A percentile compares a stretch with the other conserved stretches of the same genome.
phyloP scores from a whole-genome alignment of 2,329 filamentous ascomycete genomes.

The Ophiostoma piceae region DNA sequence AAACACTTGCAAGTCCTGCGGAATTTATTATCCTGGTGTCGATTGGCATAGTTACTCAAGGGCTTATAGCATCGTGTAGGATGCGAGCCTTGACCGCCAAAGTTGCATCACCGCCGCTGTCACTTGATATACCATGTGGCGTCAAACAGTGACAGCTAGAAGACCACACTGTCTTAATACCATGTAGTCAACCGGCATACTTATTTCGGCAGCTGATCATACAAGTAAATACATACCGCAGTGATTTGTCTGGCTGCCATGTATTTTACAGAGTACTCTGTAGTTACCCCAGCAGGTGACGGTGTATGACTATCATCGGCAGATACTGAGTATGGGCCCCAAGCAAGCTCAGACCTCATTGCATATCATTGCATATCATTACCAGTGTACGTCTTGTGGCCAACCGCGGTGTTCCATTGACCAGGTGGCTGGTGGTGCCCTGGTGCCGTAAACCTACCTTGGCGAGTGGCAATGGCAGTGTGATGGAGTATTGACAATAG shows the following conservation, averaged over 20 bases:
- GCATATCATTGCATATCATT: background rate
- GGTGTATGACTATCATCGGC: background rate
- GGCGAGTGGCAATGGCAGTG: background rate
- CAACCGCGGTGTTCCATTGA: background rate
- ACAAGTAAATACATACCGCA: background rate
- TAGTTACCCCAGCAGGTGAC: no score
- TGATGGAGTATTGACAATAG: background rate
- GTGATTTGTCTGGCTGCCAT: background rate
- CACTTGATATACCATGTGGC: background rate
- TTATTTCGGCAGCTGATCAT: background rate
- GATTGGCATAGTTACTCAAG: no score
- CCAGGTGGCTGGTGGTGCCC: slow-evolving; percentile 4
- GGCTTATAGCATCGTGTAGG: background rate
- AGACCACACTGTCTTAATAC: background rate
- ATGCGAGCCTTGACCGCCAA: slow-evolving; percentile 13
- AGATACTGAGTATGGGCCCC: background rate
- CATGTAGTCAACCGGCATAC: background rate
- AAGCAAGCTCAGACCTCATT: background rate
- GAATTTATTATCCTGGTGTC: background rate
- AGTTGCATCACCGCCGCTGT: background rate
- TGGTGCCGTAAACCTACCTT: background rate
- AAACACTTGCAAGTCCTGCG: background rate
- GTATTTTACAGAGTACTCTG: no score
- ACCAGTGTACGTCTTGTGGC: background rate
- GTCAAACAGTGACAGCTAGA: background rate